These are phyloP conservation scores for Microbotryomycetes sp. DNA, from an alignment of 1,284 basidiomycete species.

Conservation along the genomic window DNA sequence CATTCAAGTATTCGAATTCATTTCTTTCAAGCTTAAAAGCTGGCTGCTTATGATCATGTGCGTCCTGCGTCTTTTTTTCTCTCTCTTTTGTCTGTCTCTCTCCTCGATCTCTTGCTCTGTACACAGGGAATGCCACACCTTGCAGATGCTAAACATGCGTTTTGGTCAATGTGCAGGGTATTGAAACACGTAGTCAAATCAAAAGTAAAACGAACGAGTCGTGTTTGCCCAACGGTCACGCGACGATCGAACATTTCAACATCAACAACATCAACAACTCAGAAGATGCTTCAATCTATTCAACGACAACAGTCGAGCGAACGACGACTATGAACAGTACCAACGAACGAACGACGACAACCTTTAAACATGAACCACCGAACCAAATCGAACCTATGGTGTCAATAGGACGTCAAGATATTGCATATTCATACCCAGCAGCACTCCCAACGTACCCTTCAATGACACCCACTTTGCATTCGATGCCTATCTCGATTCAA, in stretches of 20 bases:
- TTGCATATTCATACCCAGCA: conserved; percentile 20
- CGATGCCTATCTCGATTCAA: conserved; percentile 26
- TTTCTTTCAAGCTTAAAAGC: too few relatives aligned
- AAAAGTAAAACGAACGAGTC: background rate
- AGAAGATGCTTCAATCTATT: background rate
- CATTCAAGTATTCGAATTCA: too few relatives aligned
- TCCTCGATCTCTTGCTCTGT: background rate
- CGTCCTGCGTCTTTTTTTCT: background rate
- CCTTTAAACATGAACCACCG: too few relatives aligned
- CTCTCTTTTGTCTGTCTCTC: background rate
- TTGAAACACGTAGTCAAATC: background rate
- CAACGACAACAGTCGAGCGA: background rate
- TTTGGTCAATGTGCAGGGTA: background rate
- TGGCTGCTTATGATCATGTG: background rate
- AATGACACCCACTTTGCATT: conserved; percentile 23
- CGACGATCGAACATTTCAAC: too few relatives aligned
- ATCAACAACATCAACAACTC: background rate
- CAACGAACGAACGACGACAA: too few relatives aligned
- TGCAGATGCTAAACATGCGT: background rate
- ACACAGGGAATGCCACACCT: too few relatives aligned
- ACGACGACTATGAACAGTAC: background rate
- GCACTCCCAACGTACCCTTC: conserved; percentile 22
- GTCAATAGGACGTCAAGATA: background rate
- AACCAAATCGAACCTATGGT: background rate
- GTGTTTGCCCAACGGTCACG: too few relatives aligned